These are phyloP conservation scores for Leptographium flavum DNA, from an alignment of 2,329 filamentous ascomycete genomes.

Conservation along the genomic window DNA sequence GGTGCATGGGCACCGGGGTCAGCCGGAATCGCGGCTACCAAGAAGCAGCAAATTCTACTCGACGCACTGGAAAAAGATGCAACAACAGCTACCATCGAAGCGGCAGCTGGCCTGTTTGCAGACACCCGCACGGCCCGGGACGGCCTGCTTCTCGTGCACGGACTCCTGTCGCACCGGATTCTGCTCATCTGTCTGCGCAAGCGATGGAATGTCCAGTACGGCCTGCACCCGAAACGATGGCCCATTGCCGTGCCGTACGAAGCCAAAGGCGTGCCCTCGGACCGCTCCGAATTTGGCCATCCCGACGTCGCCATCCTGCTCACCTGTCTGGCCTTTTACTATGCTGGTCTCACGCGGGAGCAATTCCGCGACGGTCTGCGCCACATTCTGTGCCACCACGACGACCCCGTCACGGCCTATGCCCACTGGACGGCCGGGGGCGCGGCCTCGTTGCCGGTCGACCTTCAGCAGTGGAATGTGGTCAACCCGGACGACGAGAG, in stretches of 20 bases:
- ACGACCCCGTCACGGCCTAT: constrained; percentile 43
- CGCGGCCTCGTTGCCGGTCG: constrained; percentile 25
- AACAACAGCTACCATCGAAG: neutral
- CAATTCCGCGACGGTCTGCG: constrained; percentile 37
- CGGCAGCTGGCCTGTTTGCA: neutral
- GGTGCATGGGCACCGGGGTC: neutral
- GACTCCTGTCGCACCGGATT: constrained; percentile 45
- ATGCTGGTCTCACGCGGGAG: constrained; percentile 33
- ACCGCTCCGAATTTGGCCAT: constrained; percentile 52
- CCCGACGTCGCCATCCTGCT: constrained; percentile 51
- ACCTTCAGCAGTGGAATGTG: constrained; percentile 34
- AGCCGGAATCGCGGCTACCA: too few relatives aligned
- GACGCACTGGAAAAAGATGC: neutral
- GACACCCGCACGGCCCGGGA: neutral
- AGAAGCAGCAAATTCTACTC: neutral
- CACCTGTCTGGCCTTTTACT: constrained; percentile 55
- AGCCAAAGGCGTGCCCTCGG: constrained; percentile 49
- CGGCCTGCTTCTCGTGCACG: constrained; percentile 42
- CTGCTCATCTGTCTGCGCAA: constrained; percentile 46
- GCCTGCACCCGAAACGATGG: constrained; percentile 35
- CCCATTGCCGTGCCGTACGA: constrained; percentile 54
- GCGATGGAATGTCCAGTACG: constrained; percentile 54
- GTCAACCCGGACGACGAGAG: constrained; percentile 45
- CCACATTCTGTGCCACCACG: constrained; percentile 32
- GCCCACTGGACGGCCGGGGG: constrained; percentile 29